Evolutionary conservation across 768 basidiomycete species (phyloP), one percentile per base, ranked within the genome.

Genomic region (Tephrocybe sp.): DNA sequence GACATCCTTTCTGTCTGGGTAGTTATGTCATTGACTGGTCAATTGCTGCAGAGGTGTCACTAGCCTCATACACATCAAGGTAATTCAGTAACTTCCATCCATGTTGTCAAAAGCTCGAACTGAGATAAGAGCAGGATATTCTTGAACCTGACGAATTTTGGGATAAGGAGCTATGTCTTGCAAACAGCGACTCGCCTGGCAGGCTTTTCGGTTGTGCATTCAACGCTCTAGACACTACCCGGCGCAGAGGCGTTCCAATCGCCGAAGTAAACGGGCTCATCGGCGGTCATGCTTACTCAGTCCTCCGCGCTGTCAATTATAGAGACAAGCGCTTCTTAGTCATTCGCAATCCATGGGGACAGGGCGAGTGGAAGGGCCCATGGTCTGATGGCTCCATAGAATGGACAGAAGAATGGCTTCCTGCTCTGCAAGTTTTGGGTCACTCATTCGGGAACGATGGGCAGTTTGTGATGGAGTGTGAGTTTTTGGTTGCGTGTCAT

Each of bases 301-400:
- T 83, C 20, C 63, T 83, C 38, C 65, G 68, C 11, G 77, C 78
- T 1, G 63, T 71, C 4, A 79, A 81, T 52, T 64, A 69, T 37
- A 68, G 67, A 5, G 79, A 73, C 0, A 11, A 30, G 51, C 72
- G 76, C 6, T 81, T 81, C 53, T 63, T 81, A 8, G 73, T 79
- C 7, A 53, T 81, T 28, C 69, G 79, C 18, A 79, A 81, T 55
- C 80, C 80, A 0, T 83, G 79, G 79, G 79, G 77, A 14, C 50
- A 68, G 23, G 64, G 67, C 5, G 76, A 77, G 45, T 81, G 79
- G 79, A 74, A 68, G 1, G 79, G 79, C 2, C 65, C 72, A 0
- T 81, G 79, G 80, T 73, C 73, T 0, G 79, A 81, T 58, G 80
- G 81, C 0, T 75, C 76, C 4, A 80, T 79, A 52, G 79, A 81